These are phyloP conservation scores for Pseudogymnoascus sp. DNA, from an alignment of 2,329 filamentous ascomycete genomes.

Conservation along the genomic window DNA sequence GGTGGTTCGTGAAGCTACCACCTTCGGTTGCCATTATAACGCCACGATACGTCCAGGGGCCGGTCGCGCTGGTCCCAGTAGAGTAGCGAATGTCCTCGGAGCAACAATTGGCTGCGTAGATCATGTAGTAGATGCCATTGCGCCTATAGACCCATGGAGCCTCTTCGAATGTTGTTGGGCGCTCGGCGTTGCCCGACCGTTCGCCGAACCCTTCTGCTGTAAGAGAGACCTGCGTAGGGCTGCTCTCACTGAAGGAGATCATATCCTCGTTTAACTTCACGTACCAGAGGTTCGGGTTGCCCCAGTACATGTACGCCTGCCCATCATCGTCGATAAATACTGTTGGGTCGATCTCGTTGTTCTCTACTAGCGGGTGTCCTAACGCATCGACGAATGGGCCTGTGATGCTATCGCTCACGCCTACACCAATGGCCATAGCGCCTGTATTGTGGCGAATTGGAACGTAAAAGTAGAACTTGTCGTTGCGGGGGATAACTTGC, in stretches of 20 bases:
- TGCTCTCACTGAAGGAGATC: slow-evolving; percentile 28
- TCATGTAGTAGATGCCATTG: slow-evolving; percentile 25
- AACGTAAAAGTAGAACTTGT: slow-evolving; percentile 30
- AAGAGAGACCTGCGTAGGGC: slow-evolving; percentile 18
- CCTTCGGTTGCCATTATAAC: slow-evolving; percentile 22
- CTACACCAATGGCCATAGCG: slow-evolving; percentile 29
- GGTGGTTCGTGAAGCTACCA: background rate
- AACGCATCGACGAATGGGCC: slow-evolving; percentile 31
- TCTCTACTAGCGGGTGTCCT: slow-evolving; percentile 29
- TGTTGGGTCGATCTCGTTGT: slow-evolving; percentile 31
- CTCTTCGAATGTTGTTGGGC: slow-evolving; percentile 23
- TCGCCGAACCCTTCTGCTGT: slow-evolving; percentile 16
- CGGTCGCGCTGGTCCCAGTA: slow-evolving; percentile 22
- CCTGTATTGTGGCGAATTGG: slow-evolving; percentile 20
- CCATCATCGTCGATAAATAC: slow-evolving; percentile 36
- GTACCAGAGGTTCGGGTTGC: slow-evolving; percentile 32
- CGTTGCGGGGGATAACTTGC: slow-evolving; percentile 27
- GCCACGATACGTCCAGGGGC: slow-evolving; percentile 28
- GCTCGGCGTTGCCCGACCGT: slow-evolving; percentile 14
- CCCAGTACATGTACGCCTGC: slow-evolving; percentile 37
- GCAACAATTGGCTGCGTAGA: slow-evolving; percentile 26
- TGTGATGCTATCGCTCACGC: slow-evolving; percentile 27
- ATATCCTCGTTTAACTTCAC: slow-evolving; percentile 35
- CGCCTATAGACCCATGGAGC: slow-evolving; percentile 29
- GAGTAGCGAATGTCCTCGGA: slow-evolving; percentile 27